Base-by-base conservation (phyloP, 192 early-diverging fungal genomes). In the Spizellomyces punctatus region DNA sequence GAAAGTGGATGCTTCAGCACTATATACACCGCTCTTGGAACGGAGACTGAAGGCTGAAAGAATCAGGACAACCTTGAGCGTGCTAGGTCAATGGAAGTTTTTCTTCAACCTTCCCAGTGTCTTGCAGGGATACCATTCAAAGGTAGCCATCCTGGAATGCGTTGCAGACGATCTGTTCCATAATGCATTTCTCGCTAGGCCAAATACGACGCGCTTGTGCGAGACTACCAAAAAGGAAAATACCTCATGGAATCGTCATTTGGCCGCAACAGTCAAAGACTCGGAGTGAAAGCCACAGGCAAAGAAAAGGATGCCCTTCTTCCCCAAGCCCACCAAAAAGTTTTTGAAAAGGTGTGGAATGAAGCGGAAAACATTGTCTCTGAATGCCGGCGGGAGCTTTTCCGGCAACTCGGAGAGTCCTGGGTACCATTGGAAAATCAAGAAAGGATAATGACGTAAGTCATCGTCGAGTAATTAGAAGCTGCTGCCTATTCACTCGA, bases 51-150 rank as follows among this genome's bases (percentile, higher is more conserved):
- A 93, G 57, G 92, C 92, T 1, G 96, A 96, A 64, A 93, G 93
- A 80, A 89, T 99, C n/a, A 87, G 93, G 8, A 89, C 87, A 8
- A 94, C 97, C 5, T 87, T 99, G 9, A 87, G 82, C 49, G 81
- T 98, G n/a, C 82, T 99, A n/a, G 93, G 95, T 71, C 87, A 94
- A 54, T 99, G 95, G 86, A 92, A 93, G 71, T 95, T 98, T 78
- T 96, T 96, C 76, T 98, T 99, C 76, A 96, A 94, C 72, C 76
- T 99, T n/a, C 95, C 97, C 7, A 91, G 89, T 54, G 93, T 86
- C 46, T 80, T 99, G 17, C 86, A 89, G 56, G 93, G 95, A 60
- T 91, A 88, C 48, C 91, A 93, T 42, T 83, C 89, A 66, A 90
- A 93, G 87, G 93, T 90, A 79, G 10, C 8, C 48, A 5, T 2